phyloP scores from a whole-genome alignment of 78 protist genomes.

The Dictyostelium firmibasis region DNA sequence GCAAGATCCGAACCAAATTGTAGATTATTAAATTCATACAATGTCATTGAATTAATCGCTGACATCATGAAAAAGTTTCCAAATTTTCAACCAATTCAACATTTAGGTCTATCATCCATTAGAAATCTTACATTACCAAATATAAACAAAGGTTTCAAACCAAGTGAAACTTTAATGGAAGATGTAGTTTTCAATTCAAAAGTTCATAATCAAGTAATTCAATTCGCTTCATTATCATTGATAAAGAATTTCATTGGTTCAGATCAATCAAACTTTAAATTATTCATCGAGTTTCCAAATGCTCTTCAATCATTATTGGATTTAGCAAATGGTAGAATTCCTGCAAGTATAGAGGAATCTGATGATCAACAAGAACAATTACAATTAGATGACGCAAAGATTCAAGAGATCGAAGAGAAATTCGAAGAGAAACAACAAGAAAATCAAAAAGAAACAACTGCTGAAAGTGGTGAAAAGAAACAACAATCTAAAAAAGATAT shows the following conservation, averaged over 20 bases:
- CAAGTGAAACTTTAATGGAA: not conserved
- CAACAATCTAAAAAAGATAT: conserved; percentile 37
- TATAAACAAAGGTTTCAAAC: conserved; percentile 18
- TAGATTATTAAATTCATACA: not conserved
- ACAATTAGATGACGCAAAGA: conserved; percentile 25
- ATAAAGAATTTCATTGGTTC: conserved; percentile 33
- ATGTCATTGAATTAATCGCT: not conserved
- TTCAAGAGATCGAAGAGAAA: conserved; percentile 4
- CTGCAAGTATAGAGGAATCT: conserved; percentile 27
- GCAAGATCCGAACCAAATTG: conserved; percentile 15
- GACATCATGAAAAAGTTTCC: conserved; percentile 35
- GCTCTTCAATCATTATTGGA: conserved; percentile 5
- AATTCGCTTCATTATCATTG: conserved; percentile 31
- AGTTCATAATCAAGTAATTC: conserved; percentile 67
- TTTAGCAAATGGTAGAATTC: conserved; percentile 45
- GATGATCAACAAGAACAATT: not conserved
- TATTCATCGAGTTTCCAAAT: not conserved
- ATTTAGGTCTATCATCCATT: not conserved
- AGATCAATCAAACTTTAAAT: conserved; percentile 6
- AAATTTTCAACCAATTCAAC: conserved; percentile 72
- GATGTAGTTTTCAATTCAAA: conserved; percentile 9
- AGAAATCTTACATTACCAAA: conserved; percentile 18
- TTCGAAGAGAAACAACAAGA: not conserved
- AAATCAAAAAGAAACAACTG: not conserved
- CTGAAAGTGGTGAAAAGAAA: not conserved